These are phyloP conservation scores for Lippia alba DNA, from an alignment of 305 asterid species.

Conservation along the genomic window DNA sequence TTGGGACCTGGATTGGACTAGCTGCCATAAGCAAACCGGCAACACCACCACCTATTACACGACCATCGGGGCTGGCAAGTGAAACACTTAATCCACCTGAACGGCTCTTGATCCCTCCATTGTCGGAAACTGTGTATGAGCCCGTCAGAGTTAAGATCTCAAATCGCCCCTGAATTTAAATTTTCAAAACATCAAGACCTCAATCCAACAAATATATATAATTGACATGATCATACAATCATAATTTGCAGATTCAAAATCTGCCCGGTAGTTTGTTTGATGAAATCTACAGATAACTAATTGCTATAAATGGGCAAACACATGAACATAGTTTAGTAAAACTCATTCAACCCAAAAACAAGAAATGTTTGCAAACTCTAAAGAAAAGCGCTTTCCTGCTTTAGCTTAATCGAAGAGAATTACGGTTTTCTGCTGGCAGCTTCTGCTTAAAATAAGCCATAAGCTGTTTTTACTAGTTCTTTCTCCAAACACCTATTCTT, in stretches of 20 bases:
- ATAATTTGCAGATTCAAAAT: too few relatives aligned
- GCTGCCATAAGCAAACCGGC: slow-evolving; percentile 89
- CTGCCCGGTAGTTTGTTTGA: background rate
- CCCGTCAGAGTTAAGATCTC: slow-evolving; percentile 86
- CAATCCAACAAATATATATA: too few relatives aligned
- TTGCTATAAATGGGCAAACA: background rate
- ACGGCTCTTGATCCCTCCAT: slow-evolving; percentile 69
- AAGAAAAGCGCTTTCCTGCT: background rate
- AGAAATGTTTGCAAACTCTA: background rate
- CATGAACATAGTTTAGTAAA: background rate
- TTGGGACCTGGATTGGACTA: slow-evolving; percentile 76
- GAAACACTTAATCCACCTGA: slow-evolving; percentile 90
- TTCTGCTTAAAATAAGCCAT: too few relatives aligned
- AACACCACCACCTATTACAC: slow-evolving; percentile 92
- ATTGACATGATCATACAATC: background rate
- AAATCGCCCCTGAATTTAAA: slow-evolving; percentile 81
- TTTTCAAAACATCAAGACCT: too few relatives aligned
- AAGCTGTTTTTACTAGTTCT: too few relatives aligned
- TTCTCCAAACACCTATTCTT: background rate
- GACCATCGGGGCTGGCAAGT: slow-evolving; percentile 87
- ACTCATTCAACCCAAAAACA: background rate
- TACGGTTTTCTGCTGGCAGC: too few relatives aligned
- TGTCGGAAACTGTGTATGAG: slow-evolving; percentile 70
- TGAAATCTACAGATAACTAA: background rate
- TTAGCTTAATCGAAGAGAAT: too few relatives aligned